Evolutionary conservation across 176 grass and related monocot genomes (phyloP), one percentile per base, ranked within the genome.

Genomic region (Oryza meridionalis): DNA sequence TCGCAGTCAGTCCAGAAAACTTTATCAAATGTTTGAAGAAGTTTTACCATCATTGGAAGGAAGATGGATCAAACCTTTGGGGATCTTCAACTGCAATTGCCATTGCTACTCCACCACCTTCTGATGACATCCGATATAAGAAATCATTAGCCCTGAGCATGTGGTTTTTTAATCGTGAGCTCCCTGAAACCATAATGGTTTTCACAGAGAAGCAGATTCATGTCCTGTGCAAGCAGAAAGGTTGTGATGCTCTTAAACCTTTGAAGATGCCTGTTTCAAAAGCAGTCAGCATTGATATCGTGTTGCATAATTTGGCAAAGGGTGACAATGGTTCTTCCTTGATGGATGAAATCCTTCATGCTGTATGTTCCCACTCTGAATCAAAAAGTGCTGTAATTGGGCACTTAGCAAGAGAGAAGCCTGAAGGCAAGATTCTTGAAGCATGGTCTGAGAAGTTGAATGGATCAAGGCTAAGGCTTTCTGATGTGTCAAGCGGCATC

Each of bases 351-450:
- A 87, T 92, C 24, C 46, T 97, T 32, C 37, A 14, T 80, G 63
- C 82, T 49, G 69, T 88, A 80, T 77, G 37, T 70, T 46, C 69
- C 12, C 78, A 86, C 25, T 80, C 73, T 29, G 53, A 86, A 92
- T 91, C 84, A 22, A 76, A 77, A 15, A 75, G 64, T 78, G 79
- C 44, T 3, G 64, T 89, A 74, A 58, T 97, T 43, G 92, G 94
- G 45, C 78, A 89, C 55, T 87, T 92, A 43, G 73, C 77, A 69
- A 92, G 81, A 83, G 92, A 97, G 76, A 72, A 78, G 25, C 94
- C 86, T 71, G 92, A 94, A 72, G 92, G 94, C 7, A 94, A 87
- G 70, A 29, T 97, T 85, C 86, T 94, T 43, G 90, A 97, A 85
- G 45, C 73, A 63, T 97, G 94, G 94, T 85, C 73, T 11, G 77